These are phyloP conservation scores for Nannochloropsis oceanica DNA, from an alignment of 108 stramenopile genomes.

Conservation along the genomic window DNA sequence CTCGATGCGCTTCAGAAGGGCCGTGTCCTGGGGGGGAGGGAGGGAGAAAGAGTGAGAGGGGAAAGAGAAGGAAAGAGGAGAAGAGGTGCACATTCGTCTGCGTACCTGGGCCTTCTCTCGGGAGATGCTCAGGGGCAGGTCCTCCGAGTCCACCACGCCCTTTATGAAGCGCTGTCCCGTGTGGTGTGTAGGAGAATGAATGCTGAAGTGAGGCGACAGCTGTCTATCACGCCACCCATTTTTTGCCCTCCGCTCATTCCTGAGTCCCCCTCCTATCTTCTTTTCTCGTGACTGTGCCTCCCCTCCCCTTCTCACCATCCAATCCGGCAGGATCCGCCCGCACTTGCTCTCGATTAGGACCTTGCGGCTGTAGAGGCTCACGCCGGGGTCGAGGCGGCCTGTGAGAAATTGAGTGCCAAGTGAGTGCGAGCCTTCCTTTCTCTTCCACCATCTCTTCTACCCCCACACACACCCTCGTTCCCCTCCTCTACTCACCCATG, in stretches of 20 bases:
- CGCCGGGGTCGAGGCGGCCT: slow-evolving; percentile 86
- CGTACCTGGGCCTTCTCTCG: slow-evolving; percentile 76
- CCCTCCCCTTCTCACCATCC: slow-evolving; percentile 46
- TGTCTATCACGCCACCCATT: not conserved
- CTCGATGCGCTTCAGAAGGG: slow-evolving; percentile 66
- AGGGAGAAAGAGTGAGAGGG: no score
- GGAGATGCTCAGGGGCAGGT: slow-evolving; percentile 83
- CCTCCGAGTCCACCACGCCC: slow-evolving; percentile 92
- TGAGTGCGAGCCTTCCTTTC: not conserved
- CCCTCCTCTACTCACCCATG: slow-evolving; percentile 42
- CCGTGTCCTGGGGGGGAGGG: slow-evolving; percentile 45
- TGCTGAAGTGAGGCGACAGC: not conserved
- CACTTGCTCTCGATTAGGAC: slow-evolving; percentile 85
- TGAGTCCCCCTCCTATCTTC: no score
- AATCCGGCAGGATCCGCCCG: slow-evolving; percentile 85
- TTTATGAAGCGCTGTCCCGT: slow-evolving; percentile 30
- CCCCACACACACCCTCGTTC: not conserved
- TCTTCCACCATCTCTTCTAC: not conserved
- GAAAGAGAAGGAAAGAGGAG: no score
- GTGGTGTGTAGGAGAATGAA: not conserved
- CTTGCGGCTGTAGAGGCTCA: slow-evolving; percentile 78
- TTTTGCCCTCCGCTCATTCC: not conserved
- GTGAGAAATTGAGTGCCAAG: not conserved
- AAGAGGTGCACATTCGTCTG: no score
- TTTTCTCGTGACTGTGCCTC: no score